Evolutionary conservation across 192 early-diverging fungal species (phyloP).

Genomic region (Gryganskiella cystojenkinii): DNA sequence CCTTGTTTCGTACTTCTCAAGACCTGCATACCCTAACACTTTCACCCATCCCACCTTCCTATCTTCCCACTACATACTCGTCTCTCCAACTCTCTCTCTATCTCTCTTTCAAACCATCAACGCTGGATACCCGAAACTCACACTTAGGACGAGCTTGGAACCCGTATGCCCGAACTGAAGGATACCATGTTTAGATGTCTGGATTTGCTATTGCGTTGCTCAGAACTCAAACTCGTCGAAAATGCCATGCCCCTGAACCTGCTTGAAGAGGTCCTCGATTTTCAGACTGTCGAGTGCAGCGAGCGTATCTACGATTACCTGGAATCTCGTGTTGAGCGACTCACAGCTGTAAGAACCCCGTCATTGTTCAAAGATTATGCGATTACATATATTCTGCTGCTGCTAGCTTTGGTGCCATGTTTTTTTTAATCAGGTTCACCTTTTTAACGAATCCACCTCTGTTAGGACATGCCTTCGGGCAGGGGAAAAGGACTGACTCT

Average conservation of each 20-base stretch:
- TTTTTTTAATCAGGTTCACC: background rate
- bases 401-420: background rate
- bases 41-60: background rate
- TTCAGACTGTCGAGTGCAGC: conserved; percentile 65
- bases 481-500: conserved; percentile 88
- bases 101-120: background rate
- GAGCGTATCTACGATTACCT: conserved; percentile 73
- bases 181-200: conserved; percentile 33
- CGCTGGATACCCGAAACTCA: conserved; percentile 1
- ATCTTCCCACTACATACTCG: conserved; percentile 1
- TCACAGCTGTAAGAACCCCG: conserved; percentile 62
- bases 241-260: conserved; percentile 56
- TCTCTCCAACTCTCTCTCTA: background rate
- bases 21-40: background rate
- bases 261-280: conserved; percentile 78
- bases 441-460: background rate
- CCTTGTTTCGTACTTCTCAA: too few species aligned
- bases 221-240: conserved; percentile 32
- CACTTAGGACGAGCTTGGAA: conserved; percentile 29
- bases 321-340: conserved; percentile 59
- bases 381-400: too few species aligned
- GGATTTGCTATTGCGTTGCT: conserved; percentile 42
- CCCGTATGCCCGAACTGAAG: conserved; percentile 10
- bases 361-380: too few species aligned
- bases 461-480: conserved; percentile 72